A percentile compares a stretch with the other conserved stretches of the same genome.
Evolutionary conservation across 169 alveolate species (phyloP).

Genomic region (Cystoisospora suis): DNA sequence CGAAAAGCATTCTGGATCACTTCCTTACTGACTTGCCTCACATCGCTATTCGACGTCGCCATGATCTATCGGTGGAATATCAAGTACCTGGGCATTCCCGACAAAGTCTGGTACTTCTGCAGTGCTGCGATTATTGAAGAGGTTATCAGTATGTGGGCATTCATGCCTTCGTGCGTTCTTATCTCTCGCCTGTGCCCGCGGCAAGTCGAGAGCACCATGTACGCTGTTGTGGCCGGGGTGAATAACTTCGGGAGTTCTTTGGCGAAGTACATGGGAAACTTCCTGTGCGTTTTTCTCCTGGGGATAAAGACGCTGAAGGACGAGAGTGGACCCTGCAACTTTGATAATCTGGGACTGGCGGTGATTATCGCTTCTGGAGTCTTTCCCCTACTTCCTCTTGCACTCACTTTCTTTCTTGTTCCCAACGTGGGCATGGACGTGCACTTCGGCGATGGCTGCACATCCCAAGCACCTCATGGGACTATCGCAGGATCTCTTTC

Average conservation of each 20-base stretch:
- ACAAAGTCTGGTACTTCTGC: conserved; percentile 63
- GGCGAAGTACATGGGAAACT: conserved; percentile 57
- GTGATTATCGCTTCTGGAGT: conserved; percentile 40
- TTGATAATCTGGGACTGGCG: conserved; percentile 34
- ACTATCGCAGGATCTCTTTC: no score
- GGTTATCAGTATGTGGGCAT: conserved; percentile 60
- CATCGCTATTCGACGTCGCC: conserved; percentile 47
- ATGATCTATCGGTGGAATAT: conserved; percentile 60
- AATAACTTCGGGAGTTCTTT: conserved; percentile 49
- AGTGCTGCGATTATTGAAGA: conserved; percentile 52
- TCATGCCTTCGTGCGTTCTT: conserved; percentile 59
- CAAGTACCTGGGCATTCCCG: conserved; percentile 44
- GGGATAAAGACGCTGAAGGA: conserved; percentile 48
- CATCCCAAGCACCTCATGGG: not conserved
- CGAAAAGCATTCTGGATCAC: conserved; percentile 57
- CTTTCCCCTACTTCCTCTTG: conserved; percentile 42
- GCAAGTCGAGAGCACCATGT: conserved; percentile 53
- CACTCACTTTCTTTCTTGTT: conserved; percentile 62
- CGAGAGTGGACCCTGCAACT: conserved; percentile 48
- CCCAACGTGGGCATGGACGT: conserved; percentile 59
- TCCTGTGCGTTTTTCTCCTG: conserved; percentile 28
- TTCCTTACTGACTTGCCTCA: conserved; percentile 43
- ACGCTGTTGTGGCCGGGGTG: conserved; percentile 65
- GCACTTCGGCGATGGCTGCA: not conserved
- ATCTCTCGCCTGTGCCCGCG: conserved; percentile 53